Evolutionary conservation across 2,329 filamentous ascomycete species (phyloP).

Genomic region (Microdochium bolleyi): DNA sequence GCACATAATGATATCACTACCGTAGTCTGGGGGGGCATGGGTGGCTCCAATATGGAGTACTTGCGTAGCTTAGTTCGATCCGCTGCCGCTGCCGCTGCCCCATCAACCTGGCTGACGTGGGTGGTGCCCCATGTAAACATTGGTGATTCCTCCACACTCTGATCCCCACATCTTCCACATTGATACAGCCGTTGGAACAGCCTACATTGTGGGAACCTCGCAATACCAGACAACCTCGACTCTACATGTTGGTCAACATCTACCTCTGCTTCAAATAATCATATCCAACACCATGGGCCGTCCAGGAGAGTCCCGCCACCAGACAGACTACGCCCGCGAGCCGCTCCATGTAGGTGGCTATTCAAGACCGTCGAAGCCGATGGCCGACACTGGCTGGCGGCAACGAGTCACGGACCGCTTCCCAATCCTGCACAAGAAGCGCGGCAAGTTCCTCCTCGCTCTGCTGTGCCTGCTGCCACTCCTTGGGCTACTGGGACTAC

Average conservation of each 20-base stretch:
- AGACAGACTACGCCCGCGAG: background rate
- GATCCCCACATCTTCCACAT: background rate
- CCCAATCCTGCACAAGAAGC: constrained; percentile 17
- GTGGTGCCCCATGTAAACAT: background rate
- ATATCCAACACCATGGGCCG: background rate
- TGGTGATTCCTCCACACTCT: background rate
- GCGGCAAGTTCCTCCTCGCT: constrained; percentile 13
- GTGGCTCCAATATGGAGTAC: no score
- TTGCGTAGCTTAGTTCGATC: background rate
- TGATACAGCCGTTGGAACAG: no score
- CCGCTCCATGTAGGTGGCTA: background rate
- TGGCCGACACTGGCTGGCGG: constrained; percentile 8
- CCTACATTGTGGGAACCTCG: no score
- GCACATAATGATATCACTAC: no score
- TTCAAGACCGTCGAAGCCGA: background rate
- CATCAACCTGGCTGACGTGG: background rate
- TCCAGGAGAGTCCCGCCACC: background rate
- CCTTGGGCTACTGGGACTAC: constrained; percentile 19
- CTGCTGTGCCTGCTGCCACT: constrained; percentile 20
- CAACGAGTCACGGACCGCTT: constrained; percentile 13
- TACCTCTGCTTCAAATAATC: no score
- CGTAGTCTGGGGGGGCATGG: no score
- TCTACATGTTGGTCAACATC: no score
- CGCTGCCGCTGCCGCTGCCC: background rate
- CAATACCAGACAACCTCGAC: no score